Conservation (phyloP, 1,284 basidiomycete genomes). For the Coriolopsis trogii region DNA sequence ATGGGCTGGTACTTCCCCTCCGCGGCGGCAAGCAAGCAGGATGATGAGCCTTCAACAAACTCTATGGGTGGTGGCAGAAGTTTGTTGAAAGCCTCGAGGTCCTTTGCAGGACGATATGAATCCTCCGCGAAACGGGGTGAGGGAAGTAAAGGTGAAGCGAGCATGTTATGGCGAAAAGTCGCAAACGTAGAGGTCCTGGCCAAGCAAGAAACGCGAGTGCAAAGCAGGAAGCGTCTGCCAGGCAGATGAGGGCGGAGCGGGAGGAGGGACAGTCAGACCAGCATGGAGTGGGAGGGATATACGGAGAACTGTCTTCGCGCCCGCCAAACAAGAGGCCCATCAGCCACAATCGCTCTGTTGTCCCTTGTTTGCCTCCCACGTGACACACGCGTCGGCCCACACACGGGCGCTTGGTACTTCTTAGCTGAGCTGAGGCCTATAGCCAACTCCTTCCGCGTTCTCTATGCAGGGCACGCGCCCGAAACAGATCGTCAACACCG, state of each 20-base stretch:
- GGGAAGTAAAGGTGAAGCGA: constrained; percentile 62
- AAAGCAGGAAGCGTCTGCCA: constrained; percentile 1
- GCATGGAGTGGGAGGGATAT: neutral
- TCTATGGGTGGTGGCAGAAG: constrained; percentile 75
- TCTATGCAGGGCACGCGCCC: too few species aligned
- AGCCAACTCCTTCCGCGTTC: too few species aligned
- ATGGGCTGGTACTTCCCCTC: constrained; percentile 80
- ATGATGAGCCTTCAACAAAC: constrained; percentile 80
- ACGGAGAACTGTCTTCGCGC: neutral
- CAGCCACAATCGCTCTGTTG: constrained; percentile 20
- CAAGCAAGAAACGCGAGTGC: constrained; percentile 1
- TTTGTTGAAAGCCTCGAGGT: constrained; percentile 73
- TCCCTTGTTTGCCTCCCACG: constrained; percentile 15
- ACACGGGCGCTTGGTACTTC: too few species aligned
- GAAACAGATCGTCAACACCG: neutral
- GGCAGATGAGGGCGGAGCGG: neutral
- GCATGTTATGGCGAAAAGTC: constrained; percentile 42
- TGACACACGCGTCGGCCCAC: neutral
- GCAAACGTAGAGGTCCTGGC: neutral
- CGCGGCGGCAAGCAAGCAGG: constrained; percentile 65
- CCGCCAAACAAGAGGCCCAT: constrained; percentile 15
- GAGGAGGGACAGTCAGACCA: neutral
- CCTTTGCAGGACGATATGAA: constrained; percentile 62
- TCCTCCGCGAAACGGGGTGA: constrained; percentile 51
- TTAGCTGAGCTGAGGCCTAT: too few species aligned